These are phyloP conservation scores for Citrus medica DNA, from an alignment of 345 rosid species.

Conservation along the genomic window DNA sequence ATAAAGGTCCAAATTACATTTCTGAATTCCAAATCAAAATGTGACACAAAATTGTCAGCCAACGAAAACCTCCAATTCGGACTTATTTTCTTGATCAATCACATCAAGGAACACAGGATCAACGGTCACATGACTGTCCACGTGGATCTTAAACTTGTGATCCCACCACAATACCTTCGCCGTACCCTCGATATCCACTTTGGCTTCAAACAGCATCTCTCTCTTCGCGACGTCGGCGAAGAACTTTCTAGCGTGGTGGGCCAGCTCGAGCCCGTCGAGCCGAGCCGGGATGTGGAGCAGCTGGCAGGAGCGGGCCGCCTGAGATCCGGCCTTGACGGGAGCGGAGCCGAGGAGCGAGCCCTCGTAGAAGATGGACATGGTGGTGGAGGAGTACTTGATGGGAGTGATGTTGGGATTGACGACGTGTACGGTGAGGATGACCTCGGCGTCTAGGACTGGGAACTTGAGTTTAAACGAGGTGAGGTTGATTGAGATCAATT, in stretches of 20 bases:
- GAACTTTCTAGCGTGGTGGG: constrained; percentile 68
- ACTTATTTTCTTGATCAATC: constrained; percentile 68
- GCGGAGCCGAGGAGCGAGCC: constrained; percentile 75
- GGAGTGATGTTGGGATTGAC: constrained; percentile 73
- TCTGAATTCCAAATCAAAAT: background rate
- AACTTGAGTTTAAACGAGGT: constrained; percentile 75
- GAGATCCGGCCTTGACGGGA: constrained; percentile 62
- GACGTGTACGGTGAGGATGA: constrained; percentile 78
- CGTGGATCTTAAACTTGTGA: constrained; percentile 70
- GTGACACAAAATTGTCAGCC: constrained; percentile 7
- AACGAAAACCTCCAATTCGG: constrained; percentile 48
- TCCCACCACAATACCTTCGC: constrained; percentile 89
- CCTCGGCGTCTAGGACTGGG: constrained; percentile 70
- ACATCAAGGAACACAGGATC: constrained; percentile 84
- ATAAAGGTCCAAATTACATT: background rate
- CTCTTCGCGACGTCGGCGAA: constrained; percentile 65
- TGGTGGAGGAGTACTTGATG: constrained; percentile 64
- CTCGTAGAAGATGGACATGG: constrained; percentile 88
- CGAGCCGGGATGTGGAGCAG: constrained; percentile 59
- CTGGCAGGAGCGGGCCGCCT: constrained; percentile 65
- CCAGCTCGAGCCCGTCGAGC: constrained; percentile 74
- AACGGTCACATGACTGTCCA: constrained; percentile 75
- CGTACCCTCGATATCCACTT: constrained; percentile 60
- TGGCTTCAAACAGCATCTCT: constrained; percentile 78
- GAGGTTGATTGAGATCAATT: constrained; percentile 66